A percentile compares a stretch with the other conserved stretches of the same genome.
phyloP scores from a whole-genome alignment of 73 alveolate species.

The Paramecium caudatum region DNA sequence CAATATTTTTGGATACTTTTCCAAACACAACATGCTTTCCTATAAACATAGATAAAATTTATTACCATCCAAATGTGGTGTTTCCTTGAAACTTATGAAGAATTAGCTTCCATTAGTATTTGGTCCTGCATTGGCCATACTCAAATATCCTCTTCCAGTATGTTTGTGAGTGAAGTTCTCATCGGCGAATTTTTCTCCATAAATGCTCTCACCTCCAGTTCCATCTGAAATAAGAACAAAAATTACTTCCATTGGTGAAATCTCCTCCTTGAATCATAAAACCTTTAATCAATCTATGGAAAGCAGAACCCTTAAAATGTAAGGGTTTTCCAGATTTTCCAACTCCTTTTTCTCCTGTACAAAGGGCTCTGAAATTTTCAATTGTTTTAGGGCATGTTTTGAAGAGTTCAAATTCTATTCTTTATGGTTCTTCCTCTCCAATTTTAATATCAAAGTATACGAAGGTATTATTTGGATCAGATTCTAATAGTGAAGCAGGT shows the following conservation, averaged over 20 bases:
- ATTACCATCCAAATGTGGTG: conserved; percentile 92
- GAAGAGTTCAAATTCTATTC: conserved; percentile 96
- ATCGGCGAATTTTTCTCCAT: conserved; percentile 94
- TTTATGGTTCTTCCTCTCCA: conserved; percentile 86
- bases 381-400: conserved; percentile 96
- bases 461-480: conserved; percentile 84
- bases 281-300: conserved; percentile 92
- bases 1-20: conserved; percentile 90
- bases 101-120: conserved; percentile 95
- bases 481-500: neutral
- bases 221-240: conserved; percentile 78
- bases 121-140: conserved; percentile 97
- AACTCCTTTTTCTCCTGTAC: conserved; percentile 97
- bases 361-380: conserved; percentile 98
- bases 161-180: conserved; percentile 91
- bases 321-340: conserved; percentile 82
- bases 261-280: conserved; percentile 97
- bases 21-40: conserved; percentile 98
- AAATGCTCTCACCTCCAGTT: conserved; percentile 93
- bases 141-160: conserved; percentile 90
- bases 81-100: conserved; percentile 90
- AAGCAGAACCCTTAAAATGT: conserved; percentile 85
- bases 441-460: conserved; percentile 92
- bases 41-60: neutral
- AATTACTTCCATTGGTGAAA: conserved; percentile 80